Conservation (phyloP, 2,329 filamentous ascomycete species). For the Colletotrichum musicola region DNA sequence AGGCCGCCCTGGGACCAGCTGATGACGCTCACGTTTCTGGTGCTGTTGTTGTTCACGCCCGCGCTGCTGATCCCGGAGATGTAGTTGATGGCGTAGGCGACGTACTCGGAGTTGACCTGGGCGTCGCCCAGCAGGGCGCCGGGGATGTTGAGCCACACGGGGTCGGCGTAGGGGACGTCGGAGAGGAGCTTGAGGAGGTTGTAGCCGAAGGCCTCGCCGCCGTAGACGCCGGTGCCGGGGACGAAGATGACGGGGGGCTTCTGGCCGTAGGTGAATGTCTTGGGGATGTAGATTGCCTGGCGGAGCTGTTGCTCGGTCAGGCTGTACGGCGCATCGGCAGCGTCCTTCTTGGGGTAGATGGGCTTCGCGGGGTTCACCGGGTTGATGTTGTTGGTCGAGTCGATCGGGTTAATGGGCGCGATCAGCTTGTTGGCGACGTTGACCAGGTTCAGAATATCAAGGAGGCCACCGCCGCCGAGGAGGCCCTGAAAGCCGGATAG, state of each 20-base stretch:
- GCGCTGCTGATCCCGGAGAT: conserved; percentile 55
- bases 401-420: conserved; percentile 9
- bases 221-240: conserved; percentile 64
- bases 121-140: conserved; percentile 59
- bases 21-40: conserved; percentile 57
- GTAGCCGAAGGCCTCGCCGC: conserved; percentile 56
- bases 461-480: conserved; percentile 9
- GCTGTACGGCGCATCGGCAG: conserved; percentile 61
- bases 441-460: conserved; percentile 12
- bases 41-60: conserved; percentile 57
- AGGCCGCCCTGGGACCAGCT: conserved; percentile 69
- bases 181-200: conserved; percentile 64
- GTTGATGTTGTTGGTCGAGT: conserved; percentile 26
- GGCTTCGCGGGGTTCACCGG: conserved; percentile 20
- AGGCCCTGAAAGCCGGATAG: conserved; percentile 27
- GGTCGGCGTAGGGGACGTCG: conserved; percentile 57
- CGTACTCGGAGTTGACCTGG: conserved; percentile 66
- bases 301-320: conserved; percentile 60
- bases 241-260: conserved; percentile 64
- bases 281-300: conserved; percentile 65
- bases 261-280: conserved; percentile 59
- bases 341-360: conserved; percentile 52
- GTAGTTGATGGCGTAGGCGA: conserved; percentile 71
- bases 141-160: conserved; percentile 69
- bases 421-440: conserved; percentile 17